A percentile compares a stretch with the other conserved stretches of the same genome.
Conservation (phyloP, 164 flowering plant species). For the Vitis vinifera region DNA sequence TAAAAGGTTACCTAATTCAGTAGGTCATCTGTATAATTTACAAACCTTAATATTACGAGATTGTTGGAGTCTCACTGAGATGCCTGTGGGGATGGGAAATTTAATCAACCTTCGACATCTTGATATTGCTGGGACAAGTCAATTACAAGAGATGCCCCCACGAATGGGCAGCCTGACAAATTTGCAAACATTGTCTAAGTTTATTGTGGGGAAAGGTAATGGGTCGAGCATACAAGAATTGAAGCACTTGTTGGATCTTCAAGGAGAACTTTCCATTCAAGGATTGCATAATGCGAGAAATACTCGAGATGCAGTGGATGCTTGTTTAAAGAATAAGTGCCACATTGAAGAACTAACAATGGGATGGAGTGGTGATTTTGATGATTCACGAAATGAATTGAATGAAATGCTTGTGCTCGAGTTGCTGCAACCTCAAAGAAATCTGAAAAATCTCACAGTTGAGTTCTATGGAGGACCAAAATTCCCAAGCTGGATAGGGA, state of each 20-base stretch:
- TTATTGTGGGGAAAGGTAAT: neutral
- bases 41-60: constrained; percentile 10
- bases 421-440: constrained; percentile 6
- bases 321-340: neutral
- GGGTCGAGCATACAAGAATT: constrained; percentile 10
- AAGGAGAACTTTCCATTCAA: constrained; percentile 10
- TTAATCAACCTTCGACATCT: constrained; percentile 15
- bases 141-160: constrained; percentile 2
- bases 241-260: neutral
- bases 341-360: neutral
- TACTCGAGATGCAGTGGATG: neutral
- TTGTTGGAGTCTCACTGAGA: neutral
- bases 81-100: constrained; percentile 4
- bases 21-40: constrained; percentile 4
- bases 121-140: neutral
- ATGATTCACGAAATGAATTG: neutral
- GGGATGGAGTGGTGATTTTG: neutral
- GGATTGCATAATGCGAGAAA: constrained; percentile 6
- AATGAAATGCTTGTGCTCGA: constrained; percentile 5
- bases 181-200: constrained; percentile 9
- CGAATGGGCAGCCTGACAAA: constrained; percentile 9
- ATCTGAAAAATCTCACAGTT: constrained; percentile 8
- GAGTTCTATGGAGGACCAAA: neutral
- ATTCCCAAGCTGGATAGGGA: constrained; percentile 13
- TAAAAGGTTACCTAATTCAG: constrained; percentile 10